Percentiles rank a stretch among this genome's conserved stretches.
phyloP scores from a whole-genome alignment of 345 rosid genomes.

The Eucalyptus cloeziana region DNA sequence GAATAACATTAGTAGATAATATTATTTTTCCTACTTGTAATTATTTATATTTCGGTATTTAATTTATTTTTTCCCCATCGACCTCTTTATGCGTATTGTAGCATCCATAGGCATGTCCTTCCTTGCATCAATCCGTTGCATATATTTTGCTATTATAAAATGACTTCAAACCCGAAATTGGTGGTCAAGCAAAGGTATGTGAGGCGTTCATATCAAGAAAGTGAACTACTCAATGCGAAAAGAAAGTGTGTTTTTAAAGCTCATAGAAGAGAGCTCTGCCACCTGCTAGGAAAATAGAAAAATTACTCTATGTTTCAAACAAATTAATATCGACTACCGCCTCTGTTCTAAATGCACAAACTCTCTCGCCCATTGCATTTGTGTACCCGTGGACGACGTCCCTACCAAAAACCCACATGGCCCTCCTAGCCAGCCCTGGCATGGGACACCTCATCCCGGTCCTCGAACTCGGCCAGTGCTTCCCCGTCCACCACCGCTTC shows the following conservation, averaged over 20 bases:
- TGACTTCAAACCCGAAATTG: not conserved
- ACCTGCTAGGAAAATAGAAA: not conserved
- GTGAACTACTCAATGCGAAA: not conserved
- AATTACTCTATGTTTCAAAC: not conserved
- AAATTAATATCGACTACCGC: not conserved
- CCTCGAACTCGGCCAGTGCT: conserved; percentile 22
- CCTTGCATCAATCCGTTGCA: not conserved
- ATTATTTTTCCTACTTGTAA: too few relatives aligned
- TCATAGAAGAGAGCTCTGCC: not conserved
- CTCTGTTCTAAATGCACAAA: not conserved
- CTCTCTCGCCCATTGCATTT: not conserved
- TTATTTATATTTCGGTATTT: too few relatives aligned
- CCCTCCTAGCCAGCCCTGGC: conserved; percentile 31
- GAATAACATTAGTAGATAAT: too few relatives aligned
- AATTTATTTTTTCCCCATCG: too few relatives aligned
- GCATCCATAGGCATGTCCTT: too few relatives aligned
- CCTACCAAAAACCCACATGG: conserved; percentile 2
- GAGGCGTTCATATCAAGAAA: not conserved
- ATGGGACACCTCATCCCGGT: conserved; percentile 35
- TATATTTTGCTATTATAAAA: not conserved
- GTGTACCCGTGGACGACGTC: not conserved
- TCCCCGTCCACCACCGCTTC: conserved; percentile 9
- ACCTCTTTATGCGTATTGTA: too few relatives aligned
- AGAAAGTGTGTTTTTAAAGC: not conserved
- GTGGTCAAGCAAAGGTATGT: not conserved